Percentiles rank a stretch among this genome's conserved stretches.
Conservation (phyloP, 164 flowering plant genomes). For the Umbilicus rupestris region DNA sequence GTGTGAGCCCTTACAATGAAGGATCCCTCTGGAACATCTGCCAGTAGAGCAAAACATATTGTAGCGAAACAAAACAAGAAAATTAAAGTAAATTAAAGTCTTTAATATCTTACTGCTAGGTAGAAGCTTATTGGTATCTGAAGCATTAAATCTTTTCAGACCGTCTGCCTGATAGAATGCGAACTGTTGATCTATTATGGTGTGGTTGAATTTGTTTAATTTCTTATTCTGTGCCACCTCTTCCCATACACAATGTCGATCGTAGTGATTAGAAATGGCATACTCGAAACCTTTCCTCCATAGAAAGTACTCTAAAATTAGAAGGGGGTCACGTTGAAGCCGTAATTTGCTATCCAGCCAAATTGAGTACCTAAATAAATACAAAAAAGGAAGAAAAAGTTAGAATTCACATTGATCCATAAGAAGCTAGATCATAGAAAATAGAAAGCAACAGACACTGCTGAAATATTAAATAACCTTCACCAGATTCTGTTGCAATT, state of each 20-base stretch:
- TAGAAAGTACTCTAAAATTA: conserved; percentile 76
- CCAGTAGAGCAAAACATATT: conserved; percentile 12
- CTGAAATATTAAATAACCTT: background rate
- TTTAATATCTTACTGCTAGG: conserved; percentile 69
- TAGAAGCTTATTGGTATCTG: conserved; percentile 69
- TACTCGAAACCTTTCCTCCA: conserved; percentile 85
- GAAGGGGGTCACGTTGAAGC: conserved; percentile 79
- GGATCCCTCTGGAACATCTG: conserved; percentile 99
- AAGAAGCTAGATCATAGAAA: background rate
- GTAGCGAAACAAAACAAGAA: no score
- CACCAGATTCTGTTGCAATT: background rate
- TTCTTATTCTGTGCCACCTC: conserved; percentile 90
- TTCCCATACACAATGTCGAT: conserved; percentile 95
- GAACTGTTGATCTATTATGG: conserved; percentile 85
- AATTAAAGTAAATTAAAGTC: background rate
- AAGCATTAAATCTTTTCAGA: conserved; percentile 65
- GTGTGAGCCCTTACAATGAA: conserved; percentile 93
- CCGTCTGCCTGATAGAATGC: conserved; percentile 86
- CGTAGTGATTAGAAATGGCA: conserved; percentile 95
- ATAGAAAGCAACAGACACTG: background rate
- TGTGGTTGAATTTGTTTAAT: conserved; percentile 86
- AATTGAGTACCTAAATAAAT: conserved; percentile 73
- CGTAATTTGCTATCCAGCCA: conserved; percentile 98
- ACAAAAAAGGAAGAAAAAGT: background rate
- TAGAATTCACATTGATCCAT: background rate